These are phyloP conservation scores for Gossypium mustelinum DNA, from an alignment of 345 rosid genomes.

Conservation along the genomic window DNA sequence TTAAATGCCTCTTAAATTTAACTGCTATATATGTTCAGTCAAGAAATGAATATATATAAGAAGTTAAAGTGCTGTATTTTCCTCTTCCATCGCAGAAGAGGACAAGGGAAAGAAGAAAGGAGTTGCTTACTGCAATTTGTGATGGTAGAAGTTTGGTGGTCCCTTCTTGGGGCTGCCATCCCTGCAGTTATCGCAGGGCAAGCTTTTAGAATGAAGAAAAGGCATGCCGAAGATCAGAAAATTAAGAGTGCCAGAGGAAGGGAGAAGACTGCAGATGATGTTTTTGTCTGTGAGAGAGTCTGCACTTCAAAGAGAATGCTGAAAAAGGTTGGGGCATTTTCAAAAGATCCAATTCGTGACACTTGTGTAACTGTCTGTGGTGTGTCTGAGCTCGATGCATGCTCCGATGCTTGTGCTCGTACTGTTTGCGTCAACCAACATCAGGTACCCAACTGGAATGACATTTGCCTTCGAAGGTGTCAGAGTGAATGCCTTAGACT, in stretches of 20 bases:
- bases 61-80: background rate
- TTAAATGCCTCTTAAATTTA: background rate
- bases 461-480: background rate
- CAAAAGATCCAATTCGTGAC: conserved; percentile 68
- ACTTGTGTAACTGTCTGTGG: conserved; percentile 43
- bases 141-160: conserved; percentile 86
- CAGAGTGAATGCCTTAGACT: conserved; percentile 2
- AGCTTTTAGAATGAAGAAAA: conserved; percentile 58
- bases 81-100: background rate
- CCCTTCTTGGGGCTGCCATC: conserved; percentile 60
- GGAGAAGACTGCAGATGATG: conserved; percentile 70
- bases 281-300: conserved; percentile 85
- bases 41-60: background rate
- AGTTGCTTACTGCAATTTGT: background rate
- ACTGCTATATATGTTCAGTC: background rate
- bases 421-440: background rate
- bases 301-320: conserved; percentile 87
- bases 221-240: conserved; percentile 62
- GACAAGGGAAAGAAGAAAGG: background rate
- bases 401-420: background rate
- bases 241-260: conserved; percentile 66
- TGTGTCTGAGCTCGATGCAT: background rate
- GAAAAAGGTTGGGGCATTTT: conserved; percentile 73
- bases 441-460: background rate
- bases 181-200: conserved; percentile 70